phyloP scores from a whole-genome alignment of 129 eudicot genomes.

The Ambrosia trifida region DNA sequence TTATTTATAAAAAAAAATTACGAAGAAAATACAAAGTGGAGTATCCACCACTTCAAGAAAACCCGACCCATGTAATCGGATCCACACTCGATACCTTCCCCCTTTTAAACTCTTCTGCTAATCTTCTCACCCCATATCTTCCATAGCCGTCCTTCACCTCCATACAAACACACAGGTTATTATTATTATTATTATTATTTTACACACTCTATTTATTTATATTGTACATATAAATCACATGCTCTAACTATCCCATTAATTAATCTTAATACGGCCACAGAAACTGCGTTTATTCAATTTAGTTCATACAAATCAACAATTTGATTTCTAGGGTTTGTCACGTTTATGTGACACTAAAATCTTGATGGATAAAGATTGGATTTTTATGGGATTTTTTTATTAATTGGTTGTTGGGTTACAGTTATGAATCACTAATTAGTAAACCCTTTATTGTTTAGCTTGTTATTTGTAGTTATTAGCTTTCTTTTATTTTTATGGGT shows the following conservation, averaged over 20 bases:
- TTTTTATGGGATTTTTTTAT: not conserved
- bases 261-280: not conserved
- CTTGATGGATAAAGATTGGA: conserved; percentile 10
- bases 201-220: not conserved
- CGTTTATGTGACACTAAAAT: not conserved
- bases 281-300: not conserved
- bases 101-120: conserved; percentile 20
- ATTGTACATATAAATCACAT: conserved; percentile 2
- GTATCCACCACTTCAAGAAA: conserved; percentile 2
- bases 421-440: conserved; percentile 1
- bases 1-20: too few relatives aligned
- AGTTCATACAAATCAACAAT: not conserved
- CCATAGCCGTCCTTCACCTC: conserved; percentile 16
- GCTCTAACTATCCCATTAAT: conserved; percentile 23
- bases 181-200: too few relatives aligned
- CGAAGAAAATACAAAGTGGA: too few relatives aligned
- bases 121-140: not conserved
- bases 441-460: not conserved
- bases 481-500: conserved; percentile 12
- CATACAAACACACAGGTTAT: conserved; percentile 14
- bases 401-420: not conserved
- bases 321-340: conserved; percentile 23
- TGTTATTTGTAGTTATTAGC: conserved; percentile 22
- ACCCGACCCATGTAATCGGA: conserved; percentile 27
- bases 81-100: conserved; percentile 8